Conservation (phyloP, 768 basidiomycete genomes). For the Gloeostereum incarnatum region DNA sequence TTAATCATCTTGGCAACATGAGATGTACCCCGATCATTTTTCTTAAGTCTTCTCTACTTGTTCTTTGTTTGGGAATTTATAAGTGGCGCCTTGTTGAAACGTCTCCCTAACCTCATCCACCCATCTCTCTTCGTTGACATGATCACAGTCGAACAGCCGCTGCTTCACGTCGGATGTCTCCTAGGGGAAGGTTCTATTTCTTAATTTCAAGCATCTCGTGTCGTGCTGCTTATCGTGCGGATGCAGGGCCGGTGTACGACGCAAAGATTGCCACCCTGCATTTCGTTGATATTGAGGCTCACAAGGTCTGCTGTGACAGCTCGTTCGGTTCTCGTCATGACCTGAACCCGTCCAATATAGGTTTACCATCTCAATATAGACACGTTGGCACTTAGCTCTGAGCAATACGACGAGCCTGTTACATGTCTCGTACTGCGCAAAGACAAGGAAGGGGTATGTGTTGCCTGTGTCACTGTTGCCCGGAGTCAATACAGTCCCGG, state of each 20-base stretch:
- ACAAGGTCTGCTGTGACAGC: slow-evolving; percentile 28
- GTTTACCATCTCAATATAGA: slow-evolving; percentile 41
- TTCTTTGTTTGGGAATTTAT: no score
- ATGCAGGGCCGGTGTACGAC: slow-evolving; percentile 55
- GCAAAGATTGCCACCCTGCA: slow-evolving; percentile 41
- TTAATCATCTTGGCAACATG: not conserved
- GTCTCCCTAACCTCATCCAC: slow-evolving; percentile 6
- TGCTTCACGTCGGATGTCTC: slow-evolving; percentile 43
- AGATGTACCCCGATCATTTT: no score
- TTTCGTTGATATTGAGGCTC: slow-evolving; percentile 58
- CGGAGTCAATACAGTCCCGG: not conserved
- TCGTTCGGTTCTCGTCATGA: no score
- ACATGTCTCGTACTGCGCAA: slow-evolving; percentile 49
- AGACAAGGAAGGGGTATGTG: slow-evolving; percentile 34
- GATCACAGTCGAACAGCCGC: slow-evolving; percentile 34
- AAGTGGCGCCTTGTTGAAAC: slow-evolving; percentile 11
- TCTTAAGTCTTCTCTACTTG: no score
- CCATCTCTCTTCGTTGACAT: no score
- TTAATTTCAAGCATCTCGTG: slow-evolving; percentile 2
- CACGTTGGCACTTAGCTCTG: slow-evolving; percentile 28
- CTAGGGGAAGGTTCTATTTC: slow-evolving; percentile 49
- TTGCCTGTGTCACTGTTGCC: not conserved
- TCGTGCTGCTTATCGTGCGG: slow-evolving; percentile 12
- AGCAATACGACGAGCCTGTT: slow-evolving; percentile 45
- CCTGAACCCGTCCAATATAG: slow-evolving; percentile 24